Percentiles rank a stretch among this genome's conserved stretches.
phyloP scores from a whole-genome alignment of 768 basidiomycete species.

The Coprinopsis cinerea region DNA sequence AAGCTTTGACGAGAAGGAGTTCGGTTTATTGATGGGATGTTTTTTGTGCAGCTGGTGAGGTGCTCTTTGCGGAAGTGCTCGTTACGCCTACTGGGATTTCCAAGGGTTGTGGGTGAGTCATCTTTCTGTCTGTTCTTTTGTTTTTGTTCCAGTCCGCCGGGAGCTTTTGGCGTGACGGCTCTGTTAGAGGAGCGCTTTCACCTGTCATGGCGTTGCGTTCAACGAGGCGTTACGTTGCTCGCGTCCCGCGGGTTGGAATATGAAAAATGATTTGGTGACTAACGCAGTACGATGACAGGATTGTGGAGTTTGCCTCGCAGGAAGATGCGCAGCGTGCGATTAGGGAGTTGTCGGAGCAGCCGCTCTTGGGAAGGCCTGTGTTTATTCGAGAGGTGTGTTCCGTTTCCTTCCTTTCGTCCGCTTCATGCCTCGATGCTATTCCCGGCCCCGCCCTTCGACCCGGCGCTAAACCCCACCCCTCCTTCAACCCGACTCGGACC shows the following conservation, averaged over 20 bases:
- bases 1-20: constrained; percentile 64
- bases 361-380: constrained; percentile 88
- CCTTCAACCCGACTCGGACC: not conserved
- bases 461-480: not conserved
- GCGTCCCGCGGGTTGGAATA: no score
- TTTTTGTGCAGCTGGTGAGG: constrained; percentile 97
- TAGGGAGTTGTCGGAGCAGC: constrained; percentile 82
- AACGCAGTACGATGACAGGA: constrained; percentile 57
- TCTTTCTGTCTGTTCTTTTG: constrained; percentile 9
- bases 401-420: not conserved
- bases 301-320: constrained; percentile 88
- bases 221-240: no score
- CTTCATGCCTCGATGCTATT: no score
- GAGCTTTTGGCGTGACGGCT: no score
- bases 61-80: constrained; percentile 99
- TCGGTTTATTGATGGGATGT: constrained; percentile 76
- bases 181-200: no score
- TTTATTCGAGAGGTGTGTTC: constrained; percentile 87
- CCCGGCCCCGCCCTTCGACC: no score
- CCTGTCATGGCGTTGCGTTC: no score
- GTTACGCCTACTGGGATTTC: constrained; percentile 94
- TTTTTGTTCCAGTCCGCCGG: no score
- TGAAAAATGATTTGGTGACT: no score
- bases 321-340: constrained; percentile 90
- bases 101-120: constrained; percentile 96